A percentile compares a stretch with the other conserved stretches of the same genome.
Evolutionary conservation across 2,329 filamentous ascomycete species (phyloP).

Genomic region (Aspergillus melleus): DNA sequence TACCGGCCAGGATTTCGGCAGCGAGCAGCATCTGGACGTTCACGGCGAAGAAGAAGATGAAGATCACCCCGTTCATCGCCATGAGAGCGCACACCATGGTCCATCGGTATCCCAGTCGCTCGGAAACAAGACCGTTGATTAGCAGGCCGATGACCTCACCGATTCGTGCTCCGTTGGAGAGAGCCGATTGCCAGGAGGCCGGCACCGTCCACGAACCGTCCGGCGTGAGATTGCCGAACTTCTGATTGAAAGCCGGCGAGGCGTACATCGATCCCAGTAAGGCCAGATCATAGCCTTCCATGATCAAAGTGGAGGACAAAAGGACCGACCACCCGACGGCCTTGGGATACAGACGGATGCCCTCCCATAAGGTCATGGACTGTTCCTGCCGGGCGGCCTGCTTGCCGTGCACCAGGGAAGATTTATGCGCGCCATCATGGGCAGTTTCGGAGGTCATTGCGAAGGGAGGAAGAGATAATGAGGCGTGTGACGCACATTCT

Average conservation of each 20-base stretch:
- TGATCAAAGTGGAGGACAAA: conserved; percentile 38
- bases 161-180: conserved; percentile 23
- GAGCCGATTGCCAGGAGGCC: conserved; percentile 33
- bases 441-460: conserved; percentile 1
- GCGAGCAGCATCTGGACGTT: conserved; percentile 44
- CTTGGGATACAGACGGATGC: conserved; percentile 31
- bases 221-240: conserved; percentile 25
- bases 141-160: conserved; percentile 30
- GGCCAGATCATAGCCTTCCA: conserved; percentile 44
- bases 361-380: conserved; percentile 36
- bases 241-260: conserved; percentile 31
- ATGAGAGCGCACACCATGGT: conserved; percentile 37
- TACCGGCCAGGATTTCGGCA: conserved; percentile 49
- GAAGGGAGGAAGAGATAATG: neutral
- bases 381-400: conserved; percentile 36
- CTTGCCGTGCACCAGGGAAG: conserved; percentile 19
- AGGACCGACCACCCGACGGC: conserved; percentile 40
- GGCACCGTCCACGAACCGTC: conserved; percentile 26
- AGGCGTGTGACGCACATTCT: neutral
- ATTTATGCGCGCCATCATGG: conserved; percentile 3
- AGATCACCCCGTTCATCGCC: conserved; percentile 44
- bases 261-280: conserved; percentile 38
- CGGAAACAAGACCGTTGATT: conserved; percentile 29
- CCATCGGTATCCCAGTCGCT: conserved; percentile 30
- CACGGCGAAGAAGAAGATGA: conserved; percentile 50